Evolutionary conservation across 345 rosid species (phyloP), one percentile per base, ranked within the genome.

Genomic region (Gynandropsis gynandra): DNA sequence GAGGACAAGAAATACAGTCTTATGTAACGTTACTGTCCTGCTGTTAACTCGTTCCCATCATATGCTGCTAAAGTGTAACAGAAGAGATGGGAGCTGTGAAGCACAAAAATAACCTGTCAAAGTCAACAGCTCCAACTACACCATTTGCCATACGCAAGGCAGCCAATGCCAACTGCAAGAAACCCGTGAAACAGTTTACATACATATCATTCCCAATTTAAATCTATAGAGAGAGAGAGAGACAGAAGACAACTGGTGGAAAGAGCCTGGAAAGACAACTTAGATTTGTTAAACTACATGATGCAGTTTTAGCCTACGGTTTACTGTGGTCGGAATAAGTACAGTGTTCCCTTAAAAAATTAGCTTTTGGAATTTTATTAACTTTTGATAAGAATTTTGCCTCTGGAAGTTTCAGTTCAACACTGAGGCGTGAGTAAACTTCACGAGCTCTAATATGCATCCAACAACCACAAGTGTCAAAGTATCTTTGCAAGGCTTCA

Each of bases 161-260:
- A 39, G 93, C 89, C 80, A 92, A 61, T 24, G 98, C 95, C 76
- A 87, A 74, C 95, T 87, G 85, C 69, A 61, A 55, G 18, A 16
- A 31, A 37, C 36, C 52, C 44, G 20, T 29, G 20, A 44, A 19
- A 45, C 1, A 38, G 27, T 2, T 15, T 38, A 24, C 29, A 58
- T 51, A 35, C 33, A 49, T 55, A 20, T 45, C 18, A 16, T 16
- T 41, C 16, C 15, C 8, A 47, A 44, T 36, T 19, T 12, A 42
- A 4, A 11, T 13, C 29, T 5, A 24, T 24, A 2, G 29, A 24
- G 2, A 5, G 2, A 24, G 5, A 24, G 5, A 24, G 29, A 5
- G 19, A 1, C 33, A 7, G 17, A 18, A 14, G 10, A 33, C 4
- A 19, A 10, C 12, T 47, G 50, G 39, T 34, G 21, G 47, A 42